A percentile compares a stretch with the other conserved stretches of the same genome.
These are phyloP conservation scores for Salmacisia buchloeana DNA, from an alignment of 1,284 basidiomycete species.

Conservation along the genomic window DNA sequence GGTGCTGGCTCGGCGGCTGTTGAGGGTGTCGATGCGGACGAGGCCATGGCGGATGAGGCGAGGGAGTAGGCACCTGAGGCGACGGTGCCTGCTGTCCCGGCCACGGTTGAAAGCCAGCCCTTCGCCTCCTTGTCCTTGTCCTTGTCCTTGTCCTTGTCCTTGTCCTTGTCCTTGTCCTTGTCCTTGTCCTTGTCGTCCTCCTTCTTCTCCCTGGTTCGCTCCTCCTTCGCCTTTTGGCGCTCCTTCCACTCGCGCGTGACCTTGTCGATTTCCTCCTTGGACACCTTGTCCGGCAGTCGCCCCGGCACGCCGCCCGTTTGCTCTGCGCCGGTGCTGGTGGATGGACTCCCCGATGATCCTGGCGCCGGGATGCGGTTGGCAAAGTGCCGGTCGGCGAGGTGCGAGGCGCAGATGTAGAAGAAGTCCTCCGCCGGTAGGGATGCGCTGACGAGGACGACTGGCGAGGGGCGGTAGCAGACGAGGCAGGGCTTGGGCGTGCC, in stretches of 20 bases:
- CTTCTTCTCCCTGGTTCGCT: not conserved
- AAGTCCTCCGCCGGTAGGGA: conserved; percentile 33
- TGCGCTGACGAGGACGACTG: conserved; percentile 34
- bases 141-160: conserved; percentile 15
- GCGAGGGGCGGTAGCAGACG: conserved; percentile 30
- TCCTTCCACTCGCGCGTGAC: conserved; percentile 29
- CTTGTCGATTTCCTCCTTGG: conserved; percentile 31
- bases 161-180: conserved; percentile 6
- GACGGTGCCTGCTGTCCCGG: not conserved
- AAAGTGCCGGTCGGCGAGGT: conserved; percentile 36
- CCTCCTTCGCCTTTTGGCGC: conserved; percentile 9
- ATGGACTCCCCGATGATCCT: not conserved
- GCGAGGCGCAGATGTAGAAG: conserved; percentile 36
- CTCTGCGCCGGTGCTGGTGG: not conserved
- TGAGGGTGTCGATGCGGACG: conserved; percentile 5
- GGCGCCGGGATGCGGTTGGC: conserved; percentile 13
- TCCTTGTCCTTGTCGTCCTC: conserved; percentile 7
- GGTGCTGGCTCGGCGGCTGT: conserved; percentile 10
- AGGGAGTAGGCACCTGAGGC: conserved; percentile 8
- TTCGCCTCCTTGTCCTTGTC: conserved; percentile 13
- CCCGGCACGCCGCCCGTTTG: not conserved
- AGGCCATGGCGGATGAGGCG: conserved; percentile 16
- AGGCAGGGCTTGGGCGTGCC: conserved; percentile 31
- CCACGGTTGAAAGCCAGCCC: conserved; percentile 7
- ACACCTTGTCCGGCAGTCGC: conserved; percentile 26